Base-by-base conservation (phyloP, 306 rosid genomes). In the Pueraria montana region DNA sequence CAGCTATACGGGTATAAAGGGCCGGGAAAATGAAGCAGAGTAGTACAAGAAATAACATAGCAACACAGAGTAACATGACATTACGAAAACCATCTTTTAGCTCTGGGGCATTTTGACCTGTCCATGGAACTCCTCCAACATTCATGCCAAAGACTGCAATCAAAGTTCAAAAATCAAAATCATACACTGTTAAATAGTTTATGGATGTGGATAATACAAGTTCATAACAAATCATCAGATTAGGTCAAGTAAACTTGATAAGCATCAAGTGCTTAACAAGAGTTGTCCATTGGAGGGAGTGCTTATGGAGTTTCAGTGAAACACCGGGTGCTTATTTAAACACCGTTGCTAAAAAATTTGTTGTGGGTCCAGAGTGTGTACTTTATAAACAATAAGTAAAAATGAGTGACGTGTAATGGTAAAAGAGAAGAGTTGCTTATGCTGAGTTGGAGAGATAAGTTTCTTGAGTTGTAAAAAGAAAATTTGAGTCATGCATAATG, bases 91-190 rank as follows among this genome's bases (percentile, higher is more conserved):
- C 98, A 40, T 96, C 84, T 56, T 88, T 89, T 58, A 88, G 77
- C 30, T 58, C 85, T 0, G 96, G 91, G 45, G 81, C 45, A 27
- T 72, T 87, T 78, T 93, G 97, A 42, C 86, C 94, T 2, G 98
- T 96, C 99, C 99, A 96, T 34, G 99, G 99, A 87, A 94, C 96
- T 81, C 98, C 98, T 30, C 97, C 97, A 9, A 96, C 99, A 78
- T 94, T 96, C 99, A 96, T 96, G 84, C 99, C 98, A 76, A 96
- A 96, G 43, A 94, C 98, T 96, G 96, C 81, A 65, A 61, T 26
- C 56, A 74, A 13, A 72, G 65, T 69, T 38, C 68, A 73, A 72
- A 77, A 50, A 58, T 17, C 73, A 79, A 73, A 71, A 75, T 23
- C 74, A 79, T 13, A 34, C 65, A n/a, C 66, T 30, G 71, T 23